Base-by-base conservation (phyloP, 2,329 filamentous ascomycete species). In the Fonsecaea monophora region DNA sequence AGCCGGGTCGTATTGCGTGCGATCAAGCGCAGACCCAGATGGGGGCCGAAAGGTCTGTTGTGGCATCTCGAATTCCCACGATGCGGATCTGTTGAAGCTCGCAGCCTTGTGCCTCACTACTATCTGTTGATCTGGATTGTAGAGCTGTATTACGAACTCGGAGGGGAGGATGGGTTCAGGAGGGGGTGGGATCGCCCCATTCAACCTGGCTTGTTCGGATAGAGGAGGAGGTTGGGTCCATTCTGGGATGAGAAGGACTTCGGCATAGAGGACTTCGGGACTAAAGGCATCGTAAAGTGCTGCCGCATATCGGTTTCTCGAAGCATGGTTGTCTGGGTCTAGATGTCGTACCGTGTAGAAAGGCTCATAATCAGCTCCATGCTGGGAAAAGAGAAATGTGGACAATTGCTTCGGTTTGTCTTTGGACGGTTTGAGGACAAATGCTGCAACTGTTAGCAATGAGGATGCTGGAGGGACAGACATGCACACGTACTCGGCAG, bases 21-120 rank as follows among this genome's bases (percentile, higher is more conserved):
- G 87, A 76, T 98, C 95, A 53, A 99, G 82, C 57, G 86, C 86
- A 45, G 92, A 95, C 0, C 85, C 82, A 12, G 91, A 96, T 0
- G 95, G 95, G 62, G 89, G 83, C 35, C 90, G 87, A 77, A 99
- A 99, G 32, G 89, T 91, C 67, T 89, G 89, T 75, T 94, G 88
- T 0, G 95, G 95, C 79, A 99, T 89, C 77, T 94, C 92, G 78
- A 99, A 98, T 70, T 95, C 92, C 90, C 94, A 99, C 62, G 87
- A 87, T 60, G 92, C 88, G 13, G 88, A 89, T 67, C 88, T 90
- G 68, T 90, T 93, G 90, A 93, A 96, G 68, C 89, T 89, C 38
- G 91, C 90, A 48, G 89, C 85, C 72, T 90, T 87, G 70, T 81
- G 76, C 73, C 86, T 88, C 40, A 98, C 86, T 0, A 83, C 74